Evolutionary conservation across 2,329 filamentous ascomycete genomes (phyloP).

Genomic region (Dactylonectria estremocensis): DNA sequence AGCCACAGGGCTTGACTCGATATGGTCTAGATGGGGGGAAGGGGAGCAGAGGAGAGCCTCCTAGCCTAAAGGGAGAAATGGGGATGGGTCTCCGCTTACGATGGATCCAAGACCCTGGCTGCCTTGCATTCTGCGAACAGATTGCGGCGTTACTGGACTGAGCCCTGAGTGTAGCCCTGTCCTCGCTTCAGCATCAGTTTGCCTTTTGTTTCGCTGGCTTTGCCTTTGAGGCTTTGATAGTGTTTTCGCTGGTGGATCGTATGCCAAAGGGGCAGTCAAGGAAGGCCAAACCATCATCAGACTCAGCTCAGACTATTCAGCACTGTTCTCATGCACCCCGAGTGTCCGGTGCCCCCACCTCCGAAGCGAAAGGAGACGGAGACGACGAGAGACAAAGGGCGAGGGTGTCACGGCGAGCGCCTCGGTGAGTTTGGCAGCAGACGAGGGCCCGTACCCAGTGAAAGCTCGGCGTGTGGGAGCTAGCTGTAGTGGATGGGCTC

Average conservation of each 20-base stretch:
- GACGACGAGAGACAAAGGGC: slow-evolving; percentile 12
- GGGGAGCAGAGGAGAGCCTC: slow-evolving; percentile 9
- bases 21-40: slow-evolving; percentile 32
- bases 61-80: slow-evolving; percentile 22
- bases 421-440: slow-evolving; percentile 45
- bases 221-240: slow-evolving; percentile 25
- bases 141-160: slow-evolving; percentile 27
- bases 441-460: slow-evolving; percentile 32
- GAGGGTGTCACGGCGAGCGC: slow-evolving; percentile 34
- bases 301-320: slow-evolving; percentile 2
- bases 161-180: slow-evolving; percentile 13
- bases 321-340: slow-evolving; percentile 17
- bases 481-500: slow-evolving; percentile 37
- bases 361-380: slow-evolving; percentile 39
- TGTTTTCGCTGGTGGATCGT: slow-evolving; percentile 32
- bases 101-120: slow-evolving; percentile 34
- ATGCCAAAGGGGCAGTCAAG: slow-evolving; percentile 41
- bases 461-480: slow-evolving; percentile 35
- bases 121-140: slow-evolving; percentile 40
- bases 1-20: slow-evolving; percentile 42
- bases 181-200: slow-evolving; percentile 16
- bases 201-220: slow-evolving; percentile 21
- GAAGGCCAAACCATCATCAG: slow-evolving; percentile 35
- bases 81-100: slow-evolving; percentile 25
- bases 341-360: slow-evolving; percentile 19